phyloP scores from a whole-genome alignment of 2,329 filamentous ascomycete species.

The Alternaria solani region DNA sequence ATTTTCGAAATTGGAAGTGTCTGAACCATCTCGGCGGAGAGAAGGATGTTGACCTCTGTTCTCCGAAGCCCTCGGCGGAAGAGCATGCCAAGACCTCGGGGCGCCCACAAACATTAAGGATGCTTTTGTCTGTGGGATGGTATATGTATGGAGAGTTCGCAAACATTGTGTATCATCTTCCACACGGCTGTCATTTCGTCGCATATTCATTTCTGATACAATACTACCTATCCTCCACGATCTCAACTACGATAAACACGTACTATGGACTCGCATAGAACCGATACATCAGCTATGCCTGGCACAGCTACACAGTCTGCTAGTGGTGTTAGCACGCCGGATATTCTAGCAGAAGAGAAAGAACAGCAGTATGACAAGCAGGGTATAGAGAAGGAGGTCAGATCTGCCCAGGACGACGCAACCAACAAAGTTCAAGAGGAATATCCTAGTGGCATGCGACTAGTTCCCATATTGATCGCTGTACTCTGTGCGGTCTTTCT shows the following conservation, averaged over 20 bases:
- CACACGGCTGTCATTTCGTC: not conserved
- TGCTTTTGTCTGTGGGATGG: not conserved
- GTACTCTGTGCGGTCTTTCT: conserved; percentile 20
- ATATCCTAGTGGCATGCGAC: not conserved
- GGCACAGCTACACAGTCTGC: not conserved
- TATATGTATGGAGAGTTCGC: not conserved
- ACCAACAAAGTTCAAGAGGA: not conserved
- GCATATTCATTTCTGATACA: not conserved
- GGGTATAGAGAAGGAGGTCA: not conserved
- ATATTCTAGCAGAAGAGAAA: not conserved
- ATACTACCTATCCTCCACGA: not conserved
- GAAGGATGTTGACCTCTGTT: not conserved
- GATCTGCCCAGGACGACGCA: not conserved
- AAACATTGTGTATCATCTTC: not conserved
- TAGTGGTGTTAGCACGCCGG: not conserved
- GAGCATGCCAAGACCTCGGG: not conserved
- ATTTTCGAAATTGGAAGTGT: not conserved
- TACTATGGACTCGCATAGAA: not conserved
- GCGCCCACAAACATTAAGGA: not conserved
- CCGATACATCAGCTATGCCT: not conserved
- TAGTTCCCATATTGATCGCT: not conserved
- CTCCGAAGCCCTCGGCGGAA: not conserved
- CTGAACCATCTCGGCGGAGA: not conserved
- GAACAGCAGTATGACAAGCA: not conserved
- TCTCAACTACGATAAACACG: not conserved